Percentiles rank a stretch among this genome's conserved stretches.
Conservation (phyloP, 2,329 filamentous ascomycete genomes). For the Fusarium albidum region DNA sequence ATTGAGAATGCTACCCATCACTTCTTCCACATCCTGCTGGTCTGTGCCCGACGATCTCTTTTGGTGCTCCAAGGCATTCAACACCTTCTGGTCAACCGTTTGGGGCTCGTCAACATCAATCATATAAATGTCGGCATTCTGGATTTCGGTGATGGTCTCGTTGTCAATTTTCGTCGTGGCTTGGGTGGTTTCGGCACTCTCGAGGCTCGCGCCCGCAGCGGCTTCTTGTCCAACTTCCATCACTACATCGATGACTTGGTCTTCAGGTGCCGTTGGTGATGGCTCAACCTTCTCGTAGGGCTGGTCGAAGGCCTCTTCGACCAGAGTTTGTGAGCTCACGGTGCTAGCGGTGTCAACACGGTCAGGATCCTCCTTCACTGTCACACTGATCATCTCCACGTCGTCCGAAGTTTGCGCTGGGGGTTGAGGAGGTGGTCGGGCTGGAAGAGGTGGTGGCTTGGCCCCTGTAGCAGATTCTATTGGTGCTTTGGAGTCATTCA, state of each 20-base stretch:
- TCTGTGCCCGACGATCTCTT: conserved; percentile 62
- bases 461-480: conserved; percentile 34
- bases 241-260: conserved; percentile 37
- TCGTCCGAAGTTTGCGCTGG: conserved; percentile 44
- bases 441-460: conserved; percentile 59
- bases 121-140: conserved; percentile 40
- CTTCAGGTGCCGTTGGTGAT: conserved; percentile 18
- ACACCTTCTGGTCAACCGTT: conserved; percentile 56
- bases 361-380: conserved; percentile 42
- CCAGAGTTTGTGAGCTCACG: conserved; percentile 61
- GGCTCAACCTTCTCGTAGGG: conserved; percentile 47
- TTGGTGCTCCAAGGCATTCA: conserved; percentile 55
- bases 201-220: conserved; percentile 14
- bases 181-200: conserved; percentile 1
- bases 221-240: conserved; percentile 33
- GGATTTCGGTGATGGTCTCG: not conserved
- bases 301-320: conserved; percentile 50
- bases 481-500: conserved; percentile 43
- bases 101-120: conserved; percentile 43
- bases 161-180: conserved; percentile 12
- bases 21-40: conserved; percentile 96
- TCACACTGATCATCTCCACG: conserved; percentile 46
- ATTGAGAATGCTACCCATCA: conserved; percentile 91
- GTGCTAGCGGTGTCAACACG: conserved; percentile 53
- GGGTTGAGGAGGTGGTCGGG: conserved; percentile 53